phyloP scores from a whole-genome alignment of 164 flowering plant genomes.

The Hamamelis virginiana region DNA sequence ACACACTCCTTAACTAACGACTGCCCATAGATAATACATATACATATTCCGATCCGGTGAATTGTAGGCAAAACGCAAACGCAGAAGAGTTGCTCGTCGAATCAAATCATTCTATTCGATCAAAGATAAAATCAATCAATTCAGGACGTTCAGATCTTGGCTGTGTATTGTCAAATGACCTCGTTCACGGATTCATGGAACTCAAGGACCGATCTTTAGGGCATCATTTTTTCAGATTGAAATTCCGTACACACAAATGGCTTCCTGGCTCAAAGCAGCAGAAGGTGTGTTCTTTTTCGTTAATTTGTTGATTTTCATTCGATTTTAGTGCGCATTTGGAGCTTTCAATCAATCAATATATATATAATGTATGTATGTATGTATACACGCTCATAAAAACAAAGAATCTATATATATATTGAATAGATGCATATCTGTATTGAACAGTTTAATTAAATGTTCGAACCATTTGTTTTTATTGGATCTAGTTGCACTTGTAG shows the following conservation, averaged over 20 bases:
- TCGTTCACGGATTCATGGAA: background rate
- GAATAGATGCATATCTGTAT: too few relatives aligned
- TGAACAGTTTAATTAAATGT: too few relatives aligned
- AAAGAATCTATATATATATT: too few relatives aligned
- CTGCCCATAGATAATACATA: background rate
- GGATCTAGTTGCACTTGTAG: too few relatives aligned
- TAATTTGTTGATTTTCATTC: background rate
- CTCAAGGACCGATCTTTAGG: slow-evolving; percentile 20
- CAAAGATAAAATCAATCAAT: background rate
- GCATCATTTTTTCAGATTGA: slow-evolving; percentile 13
- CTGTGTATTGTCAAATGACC: background rate
- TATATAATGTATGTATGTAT: slow-evolving; percentile 1
- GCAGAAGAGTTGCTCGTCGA: too few relatives aligned
- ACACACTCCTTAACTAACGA: background rate
- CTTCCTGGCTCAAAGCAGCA: slow-evolving; percentile 86
- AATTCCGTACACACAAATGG: slow-evolving; percentile 35
- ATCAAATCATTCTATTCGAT: too few relatives aligned
- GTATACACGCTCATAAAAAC: too few relatives aligned
- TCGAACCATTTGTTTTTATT: too few relatives aligned
- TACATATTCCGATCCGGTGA: too few relatives aligned
- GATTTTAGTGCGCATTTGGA: background rate
- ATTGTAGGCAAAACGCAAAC: too few relatives aligned
- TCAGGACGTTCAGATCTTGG: background rate
- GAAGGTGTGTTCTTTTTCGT: slow-evolving; percentile 52
- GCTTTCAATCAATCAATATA: background rate